A percentile compares a stretch with the other conserved stretches of the same genome.
phyloP scores from a whole-genome alignment of 2,329 filamentous ascomycete species.

The Colletotrichum destructivum region DNA sequence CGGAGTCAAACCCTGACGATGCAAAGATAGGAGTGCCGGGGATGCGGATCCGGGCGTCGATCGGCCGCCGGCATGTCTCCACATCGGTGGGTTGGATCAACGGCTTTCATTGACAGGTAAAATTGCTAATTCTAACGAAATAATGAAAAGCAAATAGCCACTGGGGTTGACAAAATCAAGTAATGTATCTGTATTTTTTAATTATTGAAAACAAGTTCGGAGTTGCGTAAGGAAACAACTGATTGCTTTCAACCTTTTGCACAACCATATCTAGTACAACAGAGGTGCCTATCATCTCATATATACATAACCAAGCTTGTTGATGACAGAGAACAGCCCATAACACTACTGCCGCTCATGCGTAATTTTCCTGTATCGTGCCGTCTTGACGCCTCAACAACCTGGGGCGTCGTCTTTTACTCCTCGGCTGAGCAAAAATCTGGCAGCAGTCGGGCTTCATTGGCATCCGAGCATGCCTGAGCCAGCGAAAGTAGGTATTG shows the following conservation, averaged over 20 bases:
- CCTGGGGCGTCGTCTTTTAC: background rate
- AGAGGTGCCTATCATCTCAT: slow-evolving; percentile 10
- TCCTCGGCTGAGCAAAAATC: background rate
- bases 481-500: background rate
- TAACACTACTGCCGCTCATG: slow-evolving; percentile 5
- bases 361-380: background rate
- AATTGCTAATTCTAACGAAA: no score
- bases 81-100: no score
- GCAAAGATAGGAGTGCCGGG: no score
- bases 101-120: no score
- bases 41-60: no score
- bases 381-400: no score
- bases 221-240: background rate
- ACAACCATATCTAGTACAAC: background rate
- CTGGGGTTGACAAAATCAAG: background rate
- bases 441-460: background rate
- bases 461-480: background rate
- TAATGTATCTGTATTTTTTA: background rate
- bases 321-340: slow-evolving; percentile 18
- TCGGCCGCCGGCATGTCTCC: no score
- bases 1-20: no score
- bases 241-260: background rate
- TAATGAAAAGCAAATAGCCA: no score
- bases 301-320: slow-evolving; percentile 24
- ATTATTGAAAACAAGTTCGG: no score